Evolutionary conservation across 805 yeast genomes (phyloP), one percentile per base, ranked within the genome.

Genomic region (Pachysolen tannophilus): DNA sequence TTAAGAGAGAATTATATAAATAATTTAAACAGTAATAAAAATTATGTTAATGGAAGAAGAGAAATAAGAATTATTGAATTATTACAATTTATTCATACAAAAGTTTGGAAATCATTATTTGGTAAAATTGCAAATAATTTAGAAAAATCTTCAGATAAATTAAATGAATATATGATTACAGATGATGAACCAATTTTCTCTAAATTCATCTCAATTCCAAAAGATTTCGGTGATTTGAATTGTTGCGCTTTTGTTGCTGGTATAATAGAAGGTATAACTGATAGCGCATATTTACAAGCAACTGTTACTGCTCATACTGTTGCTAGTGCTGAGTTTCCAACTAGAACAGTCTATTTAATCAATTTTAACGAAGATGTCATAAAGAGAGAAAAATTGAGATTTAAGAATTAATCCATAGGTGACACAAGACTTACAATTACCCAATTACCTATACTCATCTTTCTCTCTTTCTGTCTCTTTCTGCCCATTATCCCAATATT

Each of bases 171-270:
- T 46, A 84, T 86, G 94, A 82, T 86, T 40, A 76, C 75, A 13
- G 95, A 86, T 52, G 74, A 78, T 46, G 53, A 65, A 10, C 95
- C 95, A 5, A 46, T 82, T 30, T 64, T 85, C 26, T 67, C 83
- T n/a, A 73, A 72, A 46, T 86, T 67, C 50, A 75, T 86, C 8
- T 75, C 83, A 20, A 78, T 82, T 4, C 95, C 95, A 2, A 75
- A 72, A 45, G 94, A 86, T 43, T 76, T 80, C 50, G 78, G 82
- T 8, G 78, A 77, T 42, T 65, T 85, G 48, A 83, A 82, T 50
- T 82, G 92, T 49, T 78, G 81, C 11, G 88, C 95, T 0, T 83
- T 82, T 50, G 73, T 79, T 2, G 95, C 94, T 0, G 95, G 95
- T 0, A 69, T 86, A 11, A 67, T 85, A 27, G 95, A 86, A 53